Evolutionary conservation across 2,329 filamentous ascomycete genomes (phyloP), one percentile per base, ranked within the genome.

Genomic region (Cylindrodendrum hubeiense): DNA sequence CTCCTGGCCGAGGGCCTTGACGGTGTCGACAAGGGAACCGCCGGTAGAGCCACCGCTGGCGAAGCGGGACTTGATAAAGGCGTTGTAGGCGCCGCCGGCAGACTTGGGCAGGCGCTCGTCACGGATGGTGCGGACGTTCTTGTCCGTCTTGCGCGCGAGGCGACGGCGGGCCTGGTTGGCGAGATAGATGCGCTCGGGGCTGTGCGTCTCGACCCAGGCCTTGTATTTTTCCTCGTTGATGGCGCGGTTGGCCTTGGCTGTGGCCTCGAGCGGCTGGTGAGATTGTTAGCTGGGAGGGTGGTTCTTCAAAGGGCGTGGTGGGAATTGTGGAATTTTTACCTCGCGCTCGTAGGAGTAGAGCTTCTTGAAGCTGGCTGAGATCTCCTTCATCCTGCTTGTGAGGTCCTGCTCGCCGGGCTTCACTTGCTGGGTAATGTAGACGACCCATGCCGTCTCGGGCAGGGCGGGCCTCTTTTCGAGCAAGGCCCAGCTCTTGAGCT

Each of bases 31-130:
- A 10, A 75, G 1, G 6, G 43, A 37, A 4, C 21, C 5, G 24
- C 61, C 63, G 4, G 30, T 44, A 0, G 76, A 71, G 28, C 76
- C 5, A 24, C 57, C 57, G 3, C 6, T n/a, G 15, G 12, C 24
- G 19, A 43, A 78, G 30, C 75, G 71, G 8, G 70, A 72, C 73
- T 79, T 79, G 61, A 79, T 60, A 74, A 77, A 89, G 4, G 77
- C 60, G 9, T 58, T 51, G 67, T 73, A 87, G 26, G 80, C 24
- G 13, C 57, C 71, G 13, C 37, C 0, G 12, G 81, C 71, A 37
- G 67, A 71, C 75, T 82, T 83, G 67, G 87, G 87, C 34, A 79
- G 66, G 43, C 87, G 86, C 3, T 81, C 77, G 71, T 89, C 87
- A 2, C 65, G 67, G 67, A 89, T 81, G 19, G 58, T 1, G 19